Conservation (phyloP, 768 basidiomycete genomes). For the Omphalotus guepiniiformis region DNA sequence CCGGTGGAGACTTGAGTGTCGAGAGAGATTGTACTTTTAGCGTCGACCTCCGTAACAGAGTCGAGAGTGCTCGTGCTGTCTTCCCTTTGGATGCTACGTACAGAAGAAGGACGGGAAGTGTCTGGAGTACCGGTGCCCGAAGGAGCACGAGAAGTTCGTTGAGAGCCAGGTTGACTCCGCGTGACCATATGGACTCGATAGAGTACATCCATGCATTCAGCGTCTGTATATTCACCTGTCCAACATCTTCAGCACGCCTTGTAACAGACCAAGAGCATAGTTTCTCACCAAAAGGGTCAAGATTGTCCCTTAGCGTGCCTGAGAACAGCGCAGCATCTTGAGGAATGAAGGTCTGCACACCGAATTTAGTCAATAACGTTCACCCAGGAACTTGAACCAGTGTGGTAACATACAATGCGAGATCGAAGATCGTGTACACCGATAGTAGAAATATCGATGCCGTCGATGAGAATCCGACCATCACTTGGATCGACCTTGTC, state of each 20-base stretch:
- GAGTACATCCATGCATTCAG: constrained; percentile 77
- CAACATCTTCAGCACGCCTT: not conserved
- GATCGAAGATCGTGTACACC: constrained; percentile 83
- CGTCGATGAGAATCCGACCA: constrained; percentile 80
- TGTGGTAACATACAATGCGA: constrained; percentile 35
- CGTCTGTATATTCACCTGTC: constrained; percentile 70
- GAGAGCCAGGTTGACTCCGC: constrained; percentile 44
- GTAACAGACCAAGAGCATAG: not conserved
- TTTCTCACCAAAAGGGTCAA: constrained; percentile 50
- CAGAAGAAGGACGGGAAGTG: constrained; percentile 39
- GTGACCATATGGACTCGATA: constrained; percentile 75
- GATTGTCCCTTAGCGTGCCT: constrained; percentile 53
- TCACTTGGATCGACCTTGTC: constrained; percentile 64
- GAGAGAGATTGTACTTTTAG: constrained; percentile 55
- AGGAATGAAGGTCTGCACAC: constrained; percentile 78
- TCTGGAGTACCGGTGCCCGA: constrained; percentile 45
- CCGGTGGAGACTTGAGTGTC: constrained; percentile 82
- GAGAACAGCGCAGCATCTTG: constrained; percentile 60
- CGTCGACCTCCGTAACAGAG: constrained; percentile 51
- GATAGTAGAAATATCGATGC: constrained; percentile 83
- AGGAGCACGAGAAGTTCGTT: constrained; percentile 43
- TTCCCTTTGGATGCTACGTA: constrained; percentile 34
- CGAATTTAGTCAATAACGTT: no score
- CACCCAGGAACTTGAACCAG: not conserved
- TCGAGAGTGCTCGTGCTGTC: constrained; percentile 36